phyloP scores from a whole-genome alignment of 192 early-diverging fungal genomes.

The Haplosporangium gracile region DNA sequence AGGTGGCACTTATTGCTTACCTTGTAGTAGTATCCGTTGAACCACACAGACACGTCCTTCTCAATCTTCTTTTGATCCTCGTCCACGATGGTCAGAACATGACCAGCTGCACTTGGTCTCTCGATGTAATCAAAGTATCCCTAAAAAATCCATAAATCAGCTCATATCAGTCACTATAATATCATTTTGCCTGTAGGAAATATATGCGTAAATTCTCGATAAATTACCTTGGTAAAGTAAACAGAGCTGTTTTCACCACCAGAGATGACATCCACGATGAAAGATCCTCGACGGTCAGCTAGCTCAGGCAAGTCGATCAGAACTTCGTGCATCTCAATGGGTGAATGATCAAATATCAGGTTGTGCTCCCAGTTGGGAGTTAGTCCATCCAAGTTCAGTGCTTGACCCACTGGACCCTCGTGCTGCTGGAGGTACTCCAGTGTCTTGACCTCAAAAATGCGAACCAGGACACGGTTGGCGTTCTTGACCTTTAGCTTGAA shows the following conservation, averaged over 20 bases:
- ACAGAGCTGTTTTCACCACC: constrained; percentile 56
- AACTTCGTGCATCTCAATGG: constrained; percentile 47
- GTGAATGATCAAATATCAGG: constrained; percentile 25
- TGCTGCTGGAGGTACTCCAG: constrained; percentile 55
- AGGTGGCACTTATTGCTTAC: constrained; percentile 15
- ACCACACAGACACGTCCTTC: constrained; percentile 47
- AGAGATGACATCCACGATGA: constrained; percentile 63
- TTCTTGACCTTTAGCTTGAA: constrained; percentile 59
- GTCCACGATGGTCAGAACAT: constrained; percentile 59
- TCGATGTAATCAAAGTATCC: constrained; percentile 58
- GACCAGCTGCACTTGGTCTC: constrained; percentile 59
- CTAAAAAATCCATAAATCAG: constrained; percentile 21
- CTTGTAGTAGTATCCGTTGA: constrained; percentile 56
- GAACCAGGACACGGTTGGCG: constrained; percentile 47
- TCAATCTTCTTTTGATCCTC: constrained; percentile 46
- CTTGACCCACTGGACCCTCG: constrained; percentile 9
- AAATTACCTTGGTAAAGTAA: constrained; percentile 59
- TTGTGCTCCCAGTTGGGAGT: constrained; percentile 61
- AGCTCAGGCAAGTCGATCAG: constrained; percentile 43
- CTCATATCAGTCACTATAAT: neutral
- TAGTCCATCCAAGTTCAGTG: constrained; percentile 59
- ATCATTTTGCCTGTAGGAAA: neutral
- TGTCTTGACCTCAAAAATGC: constrained; percentile 61
- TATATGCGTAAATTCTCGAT: neutral
- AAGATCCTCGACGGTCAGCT: constrained; percentile 58